Base-by-base conservation (phyloP, 2,329 filamentous ascomycete species). In the Dissoconium aciculare region DNA sequence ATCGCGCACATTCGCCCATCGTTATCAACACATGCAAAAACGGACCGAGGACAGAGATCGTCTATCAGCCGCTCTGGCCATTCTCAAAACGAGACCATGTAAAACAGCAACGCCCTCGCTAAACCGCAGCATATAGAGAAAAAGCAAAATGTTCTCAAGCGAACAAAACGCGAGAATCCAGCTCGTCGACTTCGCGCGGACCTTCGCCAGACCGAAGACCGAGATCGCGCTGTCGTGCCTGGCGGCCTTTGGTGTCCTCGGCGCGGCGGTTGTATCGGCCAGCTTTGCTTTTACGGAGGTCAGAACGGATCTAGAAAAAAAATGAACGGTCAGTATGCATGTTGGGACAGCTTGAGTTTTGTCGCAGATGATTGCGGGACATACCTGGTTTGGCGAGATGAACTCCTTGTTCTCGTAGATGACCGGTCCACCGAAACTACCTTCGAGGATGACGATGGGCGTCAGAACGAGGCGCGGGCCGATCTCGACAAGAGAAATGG, bases 401-500 rank as follows among this genome's bases (percentile, higher is more conserved):
- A 93, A 98, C 55, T 93, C 78, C 66, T 83, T 89, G 64, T 95
- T 95, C 65, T 95, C 83, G 60, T 92, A 98, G 51, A 98, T 91
- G 42, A 95, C 83, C 3, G 89, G 87, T 0, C 89, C 89, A 32
- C 87, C 87, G 46, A 98, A 95, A 38, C 80, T 85, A 26, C 83
- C 84, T 55, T 98, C 89, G 46, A 92, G 74, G 43, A 95, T 93
- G 34, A 95, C 75, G 42, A 94, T 94, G 1, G 89, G 87, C 15
- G 84, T 94, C 30, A 94, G 64, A 16, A 94, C 84, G 45, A 94
- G 87, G 27, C 89, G 71, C 0, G 89, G 89, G 0, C 89, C 89
- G 39, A 98, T 92, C 58, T 98, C 89, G 2, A 94, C 73, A 14
- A 98, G 67, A 36, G 69, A 78, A 39, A 95, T 64, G 42, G 91